Base-by-base conservation (phyloP, 2,329 filamentous ascomycete genomes). In the Penicillium aurantiogriseum region DNA sequence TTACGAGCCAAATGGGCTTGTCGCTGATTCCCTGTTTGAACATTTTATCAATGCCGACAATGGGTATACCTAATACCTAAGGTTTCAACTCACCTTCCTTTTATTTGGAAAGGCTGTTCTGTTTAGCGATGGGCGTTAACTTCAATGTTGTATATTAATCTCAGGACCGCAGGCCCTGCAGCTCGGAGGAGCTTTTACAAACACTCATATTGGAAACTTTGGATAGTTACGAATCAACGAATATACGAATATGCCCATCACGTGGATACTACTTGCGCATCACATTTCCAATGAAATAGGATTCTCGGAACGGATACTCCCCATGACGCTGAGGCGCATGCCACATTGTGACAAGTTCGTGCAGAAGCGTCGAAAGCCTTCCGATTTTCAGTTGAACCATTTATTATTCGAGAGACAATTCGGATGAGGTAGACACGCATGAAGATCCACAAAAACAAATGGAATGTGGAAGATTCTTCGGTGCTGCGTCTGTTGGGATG, bases 1-100 rank as follows among this genome's bases (percentile, higher is more conserved):
- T 25, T 53, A 38, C 9, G 56, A 56, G 8, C 29, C 52, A 17
- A 31, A 21, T 36, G 33, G 19, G 2, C 19, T 33, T 4, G 31
- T 33, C 4, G 36, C 29, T 2, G 56, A 58, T 25, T 47, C 51
- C 8, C 15, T 58, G 29, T 58, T 58, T 25, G 56, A 56, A 5
- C 36, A 58, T 11, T 58, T 56, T 6, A 56, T 58, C 17, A 27
- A 58, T 35, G 25, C 40, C 2, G 46, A 55, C 11, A 56, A 51
- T 21, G 46, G 50, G n/a, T 56, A 38, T 23, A 35, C 6, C 7
- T 27, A 27, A 27, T 7, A 23, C 49, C 8, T 56, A 31, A 36
- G n/a, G 29, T 11, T 15, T 47, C 4, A n/a, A 15, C 15, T 36
- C 3, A 8, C 8, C 15, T n/a, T 23, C 10, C 17, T 4, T 11